A percentile compares a stretch with the other conserved stretches of the same genome.
Evolutionary conservation across 73 alveolate genomes (phyloP).

Genomic region (Tetrahymena borealis): DNA sequence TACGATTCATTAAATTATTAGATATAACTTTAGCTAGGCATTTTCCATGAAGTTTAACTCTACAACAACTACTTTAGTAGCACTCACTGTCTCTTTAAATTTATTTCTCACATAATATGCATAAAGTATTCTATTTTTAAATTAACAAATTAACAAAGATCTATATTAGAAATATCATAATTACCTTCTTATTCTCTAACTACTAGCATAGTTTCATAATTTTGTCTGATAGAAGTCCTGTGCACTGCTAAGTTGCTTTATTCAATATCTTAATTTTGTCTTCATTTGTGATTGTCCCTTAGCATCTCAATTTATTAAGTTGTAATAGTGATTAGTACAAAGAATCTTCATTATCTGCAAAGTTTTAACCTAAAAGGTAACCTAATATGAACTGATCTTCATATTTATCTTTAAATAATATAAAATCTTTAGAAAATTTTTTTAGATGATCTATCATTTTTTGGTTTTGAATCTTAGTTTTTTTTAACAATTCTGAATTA

Average conservation of each 20-base stretch:
- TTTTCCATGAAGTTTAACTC: neutral
- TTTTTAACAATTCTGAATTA: neutral
- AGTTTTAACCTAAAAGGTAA: neutral
- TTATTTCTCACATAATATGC: neutral
- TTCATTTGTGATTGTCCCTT: neutral
- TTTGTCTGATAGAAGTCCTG: neutral
- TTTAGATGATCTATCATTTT: neutral
- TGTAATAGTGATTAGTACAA: neutral
- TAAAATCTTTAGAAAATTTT: neutral
- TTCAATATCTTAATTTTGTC: neutral
- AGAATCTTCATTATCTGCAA: neutral
- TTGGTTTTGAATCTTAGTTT: neutral
- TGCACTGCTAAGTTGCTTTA: neutral
- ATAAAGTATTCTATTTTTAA: neutral
- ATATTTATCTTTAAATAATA: neutral
- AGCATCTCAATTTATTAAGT: neutral
- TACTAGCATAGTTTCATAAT: neutral
- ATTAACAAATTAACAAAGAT: neutral
- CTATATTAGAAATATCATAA: neutral
- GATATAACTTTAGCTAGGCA: neutral
- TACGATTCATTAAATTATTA: neutral
- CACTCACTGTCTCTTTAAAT: neutral
- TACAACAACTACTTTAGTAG: neutral
- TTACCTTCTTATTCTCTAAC: neutral
- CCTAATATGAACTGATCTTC: neutral